Percentiles rank a stretch among this genome's conserved stretches.
Conservation (phyloP, 495 filamentous ascomycete species). For the Daldinia caldariorum region DNA sequence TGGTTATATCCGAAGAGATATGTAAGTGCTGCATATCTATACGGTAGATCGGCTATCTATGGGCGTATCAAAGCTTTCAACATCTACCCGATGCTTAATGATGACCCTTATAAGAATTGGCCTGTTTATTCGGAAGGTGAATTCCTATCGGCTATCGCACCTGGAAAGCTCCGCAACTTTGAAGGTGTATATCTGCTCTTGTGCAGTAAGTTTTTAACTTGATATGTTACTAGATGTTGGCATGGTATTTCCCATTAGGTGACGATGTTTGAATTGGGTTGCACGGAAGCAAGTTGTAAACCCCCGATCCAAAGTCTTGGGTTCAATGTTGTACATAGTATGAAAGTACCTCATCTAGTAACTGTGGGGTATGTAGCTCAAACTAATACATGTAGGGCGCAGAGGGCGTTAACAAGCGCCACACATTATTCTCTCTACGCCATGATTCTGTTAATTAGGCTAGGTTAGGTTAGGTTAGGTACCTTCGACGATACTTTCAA, state of each 20-base stretch:
- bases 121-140: neutral
- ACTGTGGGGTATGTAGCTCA: too few species aligned
- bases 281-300: neutral
- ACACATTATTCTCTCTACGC: slow-evolving; percentile 10
- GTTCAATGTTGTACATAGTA: too few species aligned
- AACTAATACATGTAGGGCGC: too few species aligned
- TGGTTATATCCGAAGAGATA: neutral
- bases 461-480: too few species aligned
- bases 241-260: neutral
- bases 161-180: neutral
- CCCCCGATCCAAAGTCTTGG: too few species aligned
- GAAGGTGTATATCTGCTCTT: too few species aligned
- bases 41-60: neutral
- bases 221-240: neutral
- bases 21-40: too few species aligned
- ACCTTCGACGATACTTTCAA: neutral
- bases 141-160: neutral
- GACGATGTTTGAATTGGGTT: neutral
- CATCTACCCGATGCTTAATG: too few species aligned
- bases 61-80: neutral
- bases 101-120: neutral
- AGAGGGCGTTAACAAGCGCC: slow-evolving; percentile 10
- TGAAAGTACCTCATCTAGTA: too few species aligned
- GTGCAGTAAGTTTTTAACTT: too few species aligned
- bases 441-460: too few species aligned